Base-by-base conservation (phyloP, 2,329 filamentous ascomycete species). In the Chrysoporthe deuterocubensis region DNA sequence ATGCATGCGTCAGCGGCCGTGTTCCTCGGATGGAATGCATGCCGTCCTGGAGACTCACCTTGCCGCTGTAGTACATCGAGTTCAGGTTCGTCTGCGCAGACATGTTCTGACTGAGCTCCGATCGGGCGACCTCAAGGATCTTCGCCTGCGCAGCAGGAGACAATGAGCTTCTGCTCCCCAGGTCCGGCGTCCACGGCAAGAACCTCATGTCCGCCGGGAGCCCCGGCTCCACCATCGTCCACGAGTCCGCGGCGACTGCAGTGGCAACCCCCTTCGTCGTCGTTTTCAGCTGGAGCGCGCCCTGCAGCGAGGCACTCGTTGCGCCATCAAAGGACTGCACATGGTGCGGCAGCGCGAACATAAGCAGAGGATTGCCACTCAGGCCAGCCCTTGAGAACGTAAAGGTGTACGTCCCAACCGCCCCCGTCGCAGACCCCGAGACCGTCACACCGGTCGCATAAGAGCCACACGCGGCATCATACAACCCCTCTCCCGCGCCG, bases 41-140 rank as follows among this genome's bases (percentile, higher is more conserved):
- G 18, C 2, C 8, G 16, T 18, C 7, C 14, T n/a, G 8, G 37
- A 13, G 16, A 69, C 78, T 72, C 69, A 86, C 91, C 83, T 95
- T 98, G 73, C 96, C 96, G 72, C 92, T 92, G 78, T 91, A 97
- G 79, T 98, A 98, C 89, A 97, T 94, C 48, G 93, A 97, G 76
- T 95, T 87, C 46, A 92, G 82, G 71, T 96, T 87, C 5, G 89
- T 88, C 74, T 96, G 90, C 0, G 82, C 81, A n/a, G 82, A 78
- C 78, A 97, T 92, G 75, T 94, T 85, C 78, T 96, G 90, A 0
- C 87, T 85, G 0, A 97, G 81, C 77, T 99, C 96, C 26, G 83
- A 85, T n/a, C 84, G 82, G 1, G 93, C 91, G 9, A 89, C 82
- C 1, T 84, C 81, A 46, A 81, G 80, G 66, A 96, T 90, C 2